Conservation (phyloP, 129 eudicot genomes). For the Logfia minima region DNA sequence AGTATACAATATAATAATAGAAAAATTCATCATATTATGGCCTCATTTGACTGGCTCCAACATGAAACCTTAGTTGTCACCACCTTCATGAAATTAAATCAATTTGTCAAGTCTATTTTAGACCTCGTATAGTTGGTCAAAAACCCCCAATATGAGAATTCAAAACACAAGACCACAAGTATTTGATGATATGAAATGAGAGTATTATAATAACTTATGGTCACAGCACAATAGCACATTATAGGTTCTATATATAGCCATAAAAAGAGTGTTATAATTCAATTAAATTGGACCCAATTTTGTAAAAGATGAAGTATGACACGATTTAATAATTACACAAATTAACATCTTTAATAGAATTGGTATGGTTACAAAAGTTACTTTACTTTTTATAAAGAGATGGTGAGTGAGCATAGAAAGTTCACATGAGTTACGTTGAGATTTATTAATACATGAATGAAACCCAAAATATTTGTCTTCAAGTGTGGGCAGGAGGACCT, state of each 20-base stretch:
- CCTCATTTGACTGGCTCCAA: not conserved
- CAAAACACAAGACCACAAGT: not conserved
- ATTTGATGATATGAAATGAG: too few species aligned
- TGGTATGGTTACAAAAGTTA: too few species aligned
- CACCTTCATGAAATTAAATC: not conserved
- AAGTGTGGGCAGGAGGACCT: slow-evolving; percentile 32
- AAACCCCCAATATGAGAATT: not conserved
- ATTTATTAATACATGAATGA: slow-evolving; percentile 5
- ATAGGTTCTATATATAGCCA: not conserved
- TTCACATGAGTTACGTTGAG: slow-evolving; percentile 24
- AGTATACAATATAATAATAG: not conserved
- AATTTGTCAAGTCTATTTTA: not conserved
- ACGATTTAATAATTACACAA: too few species aligned
- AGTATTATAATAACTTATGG: too few species aligned
- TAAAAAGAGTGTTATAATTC: not conserved
- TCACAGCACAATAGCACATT: too few species aligned
- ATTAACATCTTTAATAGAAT: too few species aligned
- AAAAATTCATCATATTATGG: not conserved
- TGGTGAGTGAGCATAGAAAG: not conserved
- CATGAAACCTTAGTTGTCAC: not conserved
- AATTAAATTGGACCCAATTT: too few species aligned
- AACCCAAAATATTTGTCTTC: slow-evolving; percentile 1
- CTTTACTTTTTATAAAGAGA: not conserved
- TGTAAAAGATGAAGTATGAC: too few species aligned
- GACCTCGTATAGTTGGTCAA: not conserved